Evolutionary conservation across 2,329 filamentous ascomycete genomes (phyloP).

Genomic region (Colletotrichum sansevieriae): DNA sequence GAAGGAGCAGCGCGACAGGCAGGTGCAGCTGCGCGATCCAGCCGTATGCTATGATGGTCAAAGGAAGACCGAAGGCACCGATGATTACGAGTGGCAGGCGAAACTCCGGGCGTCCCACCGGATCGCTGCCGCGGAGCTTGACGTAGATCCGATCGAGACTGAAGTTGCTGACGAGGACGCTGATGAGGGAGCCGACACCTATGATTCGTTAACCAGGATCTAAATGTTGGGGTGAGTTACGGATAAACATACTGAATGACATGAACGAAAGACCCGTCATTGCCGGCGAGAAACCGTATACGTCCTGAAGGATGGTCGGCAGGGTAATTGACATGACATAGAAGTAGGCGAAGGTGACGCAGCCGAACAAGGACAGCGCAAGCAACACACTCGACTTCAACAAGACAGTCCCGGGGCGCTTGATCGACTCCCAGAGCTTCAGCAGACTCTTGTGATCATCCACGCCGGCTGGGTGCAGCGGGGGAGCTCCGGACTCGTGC

Average conservation of each 20-base stretch:
- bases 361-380: constrained; percentile 59
- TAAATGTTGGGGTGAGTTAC: rapidly evolving
- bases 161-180: constrained; percentile 63
- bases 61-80: constrained; percentile 60
- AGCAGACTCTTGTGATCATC: constrained; percentile 45
- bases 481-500: constrained; percentile 45
- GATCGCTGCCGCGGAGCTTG: constrained; percentile 55
- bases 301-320: constrained; percentile 61
- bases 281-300: constrained; percentile 64
- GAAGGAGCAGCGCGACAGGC: constrained; percentile 58
- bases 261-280: constrained; percentile 67
- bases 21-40: constrained; percentile 61
- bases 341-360: constrained; percentile 64
- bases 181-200: constrained; percentile 63
- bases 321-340: constrained; percentile 68
- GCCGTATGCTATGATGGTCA: constrained; percentile 61
- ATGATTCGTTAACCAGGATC: constrained; percentile 32
- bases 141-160: constrained; percentile 67
- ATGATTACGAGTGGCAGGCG: constrained; percentile 66
- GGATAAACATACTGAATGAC: constrained; percentile 60
- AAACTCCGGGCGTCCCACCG: constrained; percentile 64
- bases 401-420: constrained; percentile 61
- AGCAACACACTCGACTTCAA: constrained; percentile 67
- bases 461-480: constrained; percentile 29
- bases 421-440: constrained; percentile 56